phyloP scores from a whole-genome alignment of 805 yeast species.

The Candida khao-thaluensis region DNA sequence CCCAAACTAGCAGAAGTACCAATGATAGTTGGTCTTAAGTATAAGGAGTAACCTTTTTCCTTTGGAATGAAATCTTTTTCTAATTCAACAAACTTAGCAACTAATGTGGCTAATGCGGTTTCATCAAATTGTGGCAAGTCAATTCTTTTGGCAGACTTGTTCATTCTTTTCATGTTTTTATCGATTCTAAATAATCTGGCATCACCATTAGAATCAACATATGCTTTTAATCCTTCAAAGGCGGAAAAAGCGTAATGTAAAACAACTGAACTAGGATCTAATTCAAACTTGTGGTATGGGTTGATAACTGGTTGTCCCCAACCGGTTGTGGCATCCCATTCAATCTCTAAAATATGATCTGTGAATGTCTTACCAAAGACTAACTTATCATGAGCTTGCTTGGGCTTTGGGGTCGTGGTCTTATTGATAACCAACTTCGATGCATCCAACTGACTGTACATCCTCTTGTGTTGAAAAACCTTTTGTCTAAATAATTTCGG shows the following conservation, averaged over 20 bases:
- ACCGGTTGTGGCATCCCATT: slow-evolving; percentile 75
- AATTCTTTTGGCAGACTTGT: slow-evolving; percentile 82
- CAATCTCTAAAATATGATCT: slow-evolving; percentile 83
- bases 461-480: not conserved
- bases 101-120: slow-evolving; percentile 70
- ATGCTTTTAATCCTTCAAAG: slow-evolving; percentile 96
- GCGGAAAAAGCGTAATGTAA: slow-evolving; percentile 94
- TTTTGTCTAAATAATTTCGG: not conserved
- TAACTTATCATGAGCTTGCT: slow-evolving; percentile 39
- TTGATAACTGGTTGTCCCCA: slow-evolving; percentile 89
- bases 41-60: slow-evolving; percentile 85
- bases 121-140: slow-evolving; percentile 84
- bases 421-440: slow-evolving; percentile 35
- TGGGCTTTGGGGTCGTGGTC: slow-evolving; percentile 36
- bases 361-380: slow-evolving; percentile 60
- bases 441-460: slow-evolving; percentile 27
- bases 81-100: slow-evolving; percentile 70
- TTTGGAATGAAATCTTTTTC: slow-evolving; percentile 81
- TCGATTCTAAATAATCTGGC: slow-evolving; percentile 87
- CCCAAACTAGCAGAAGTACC: slow-evolving; percentile 91
- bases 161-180: slow-evolving; percentile 89
- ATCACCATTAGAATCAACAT: slow-evolving; percentile 58
- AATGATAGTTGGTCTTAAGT: slow-evolving; percentile 91
- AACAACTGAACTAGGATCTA: slow-evolving; percentile 89
- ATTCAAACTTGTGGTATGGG: slow-evolving; percentile 72